Evolutionary conservation across 176 grass and related monocot genomes (phyloP).

Genomic region (Sorghum bicolor): Sorghum_bicolor_NCBIv3 NC_012874.2:8601501-8602000

Average conservation of each 20-base stretch:
- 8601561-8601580: neutral
- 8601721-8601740: neutral
- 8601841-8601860: neutral
- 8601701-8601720: neutral
- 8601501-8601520: slow-evolving; percentile 80
- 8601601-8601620: neutral
- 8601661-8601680: neutral
- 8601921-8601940: slow-evolving; percentile 92
- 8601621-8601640: neutral
- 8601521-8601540: neutral
- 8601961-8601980: slow-evolving; percentile 85
- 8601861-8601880: neutral
- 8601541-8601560: neutral
- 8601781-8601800: neutral
- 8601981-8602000: slow-evolving; percentile 77
- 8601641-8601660: neutral
- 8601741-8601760: neutral
- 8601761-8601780: neutral
- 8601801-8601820: neutral
- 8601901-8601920: slow-evolving; percentile 13
- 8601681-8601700: neutral
- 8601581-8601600: neutral
- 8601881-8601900: slow-evolving; percentile 13
- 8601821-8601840: neutral
- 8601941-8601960: slow-evolving; percentile 96